phyloP scores from a whole-genome alignment of 768 basidiomycete genomes.

The Mycena filopes region DNA sequence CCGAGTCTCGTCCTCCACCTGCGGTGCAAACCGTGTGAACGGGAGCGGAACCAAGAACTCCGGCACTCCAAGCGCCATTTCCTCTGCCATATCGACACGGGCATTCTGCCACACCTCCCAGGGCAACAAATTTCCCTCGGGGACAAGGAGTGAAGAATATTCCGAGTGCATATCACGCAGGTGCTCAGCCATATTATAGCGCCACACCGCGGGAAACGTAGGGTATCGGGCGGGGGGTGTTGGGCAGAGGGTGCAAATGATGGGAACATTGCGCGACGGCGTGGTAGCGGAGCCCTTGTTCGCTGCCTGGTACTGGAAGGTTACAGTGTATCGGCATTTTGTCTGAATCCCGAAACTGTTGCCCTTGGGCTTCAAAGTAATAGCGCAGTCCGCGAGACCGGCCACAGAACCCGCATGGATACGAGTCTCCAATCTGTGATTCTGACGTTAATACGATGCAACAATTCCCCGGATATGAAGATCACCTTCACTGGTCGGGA shows the following conservation, averaged over 20 bases:
- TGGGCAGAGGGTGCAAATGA: conserved; percentile 1
- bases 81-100: neutral
- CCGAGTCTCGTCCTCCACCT: neutral
- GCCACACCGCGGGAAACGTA: conserved; percentile 1
- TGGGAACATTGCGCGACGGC: conserved; percentile 5
- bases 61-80: neutral
- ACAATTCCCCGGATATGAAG: no score
- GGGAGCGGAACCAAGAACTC: neutral
- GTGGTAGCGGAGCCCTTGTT: conserved; percentile 1
- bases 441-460: no score
- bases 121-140: neutral
- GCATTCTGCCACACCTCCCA: neutral
- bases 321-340: neutral
- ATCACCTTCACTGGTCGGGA: no score
- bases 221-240: neutral
- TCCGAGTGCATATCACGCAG: neutral
- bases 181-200: conserved; percentile 21
- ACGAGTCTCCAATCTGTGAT: neutral
- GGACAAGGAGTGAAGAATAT: conserved; percentile 2
- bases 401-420: conserved; percentile 13
- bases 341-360: neutral
- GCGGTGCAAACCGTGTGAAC: neutral
- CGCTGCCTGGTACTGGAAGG: neutral
- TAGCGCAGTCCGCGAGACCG: neutral
- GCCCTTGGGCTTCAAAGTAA: conserved; percentile 9